A percentile compares a stretch with the other conserved stretches of the same genome.
These are phyloP conservation scores for Quercus agrifolia DNA, from an alignment of 306 rosid genomes.

Conservation along the genomic window DNA sequence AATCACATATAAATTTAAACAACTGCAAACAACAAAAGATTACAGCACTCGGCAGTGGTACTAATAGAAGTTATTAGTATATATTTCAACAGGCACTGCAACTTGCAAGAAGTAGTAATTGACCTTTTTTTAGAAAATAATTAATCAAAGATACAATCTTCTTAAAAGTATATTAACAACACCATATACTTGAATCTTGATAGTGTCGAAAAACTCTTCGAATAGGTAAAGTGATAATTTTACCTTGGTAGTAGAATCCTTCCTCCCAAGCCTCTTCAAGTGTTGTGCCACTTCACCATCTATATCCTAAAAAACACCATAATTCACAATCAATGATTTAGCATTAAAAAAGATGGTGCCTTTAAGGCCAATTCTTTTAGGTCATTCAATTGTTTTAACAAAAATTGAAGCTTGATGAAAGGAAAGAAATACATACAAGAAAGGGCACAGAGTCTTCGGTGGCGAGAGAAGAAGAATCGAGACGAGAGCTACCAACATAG, in stretches of 20 bases:
- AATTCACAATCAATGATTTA: background rate
- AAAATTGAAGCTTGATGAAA: background rate
- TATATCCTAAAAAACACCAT: slow-evolving; percentile 49
- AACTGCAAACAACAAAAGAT: background rate
- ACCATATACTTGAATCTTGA: background rate
- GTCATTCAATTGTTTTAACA: too few relatives aligned
- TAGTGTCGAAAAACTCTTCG: background rate
- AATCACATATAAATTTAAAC: background rate
- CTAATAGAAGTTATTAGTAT: too few relatives aligned
- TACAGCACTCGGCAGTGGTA: too few relatives aligned
- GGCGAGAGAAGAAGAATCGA: slow-evolving; percentile 58
- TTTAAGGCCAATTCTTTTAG: background rate
- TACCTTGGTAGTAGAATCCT: slow-evolving; percentile 93
- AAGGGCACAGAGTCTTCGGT: slow-evolving; percentile 55
- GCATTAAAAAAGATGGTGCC: background rate
- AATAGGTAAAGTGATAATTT: background rate
- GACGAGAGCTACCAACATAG: slow-evolving; percentile 78
- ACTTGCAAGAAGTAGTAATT: background rate
- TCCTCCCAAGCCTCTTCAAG: slow-evolving; percentile 90
- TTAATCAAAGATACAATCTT: background rate
- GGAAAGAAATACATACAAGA: slow-evolving; percentile 35
- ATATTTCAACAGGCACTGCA: background rate
- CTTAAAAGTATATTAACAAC: background rate
- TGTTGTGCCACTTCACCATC: slow-evolving; percentile 86
- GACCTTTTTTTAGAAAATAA: background rate